Conservation (phyloP, 2,329 filamentous ascomycete genomes). For the Diaporthe sp. region DNA sequence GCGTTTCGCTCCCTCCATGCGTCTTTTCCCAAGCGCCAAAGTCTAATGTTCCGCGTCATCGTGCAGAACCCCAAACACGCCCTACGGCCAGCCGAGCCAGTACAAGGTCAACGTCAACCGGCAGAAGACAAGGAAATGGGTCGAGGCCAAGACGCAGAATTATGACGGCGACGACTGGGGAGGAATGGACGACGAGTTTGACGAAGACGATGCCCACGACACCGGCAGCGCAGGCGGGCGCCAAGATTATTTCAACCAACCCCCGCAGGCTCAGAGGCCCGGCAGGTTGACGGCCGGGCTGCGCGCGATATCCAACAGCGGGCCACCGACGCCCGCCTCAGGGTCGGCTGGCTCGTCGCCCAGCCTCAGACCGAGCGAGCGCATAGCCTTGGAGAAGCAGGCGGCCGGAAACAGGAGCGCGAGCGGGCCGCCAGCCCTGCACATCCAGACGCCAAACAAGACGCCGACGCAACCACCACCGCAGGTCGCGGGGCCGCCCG, state of each 20-base stretch:
- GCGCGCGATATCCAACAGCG: conserved; percentile 31
- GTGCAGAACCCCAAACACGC: conserved; percentile 39
- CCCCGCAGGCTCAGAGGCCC: conserved; percentile 32
- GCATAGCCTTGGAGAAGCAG: conserved; percentile 34
- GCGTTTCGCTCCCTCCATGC: conserved; percentile 20
- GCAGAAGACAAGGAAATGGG: conserved; percentile 94
- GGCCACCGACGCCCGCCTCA: conserved; percentile 24
- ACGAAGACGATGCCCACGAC: conserved; percentile 65
- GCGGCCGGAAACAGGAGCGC: conserved; percentile 36
- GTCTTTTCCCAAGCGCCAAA: background rate
- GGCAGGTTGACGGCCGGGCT: conserved; percentile 31
- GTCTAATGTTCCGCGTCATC: conserved; percentile 29
- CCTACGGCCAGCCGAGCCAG: conserved; percentile 43
- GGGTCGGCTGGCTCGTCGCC: conserved; percentile 30
- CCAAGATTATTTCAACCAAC: conserved; percentile 26
- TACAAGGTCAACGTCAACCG: conserved; percentile 91
- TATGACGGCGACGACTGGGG: conserved; percentile 98
- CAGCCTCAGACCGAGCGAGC: conserved; percentile 34
- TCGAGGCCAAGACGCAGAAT: conserved; percentile 84
- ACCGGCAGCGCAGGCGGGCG: conserved; percentile 41
- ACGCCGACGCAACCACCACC: conserved; percentile 3
- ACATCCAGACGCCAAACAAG: conserved; percentile 37
- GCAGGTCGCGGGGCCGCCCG: conserved; percentile 19
- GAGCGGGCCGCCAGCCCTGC: conserved; percentile 38
- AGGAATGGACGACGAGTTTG: conserved; percentile 70